Evolutionary conservation across 768 basidiomycete genomes (phyloP).

Genomic region (Trametes gibbosa): DNA sequence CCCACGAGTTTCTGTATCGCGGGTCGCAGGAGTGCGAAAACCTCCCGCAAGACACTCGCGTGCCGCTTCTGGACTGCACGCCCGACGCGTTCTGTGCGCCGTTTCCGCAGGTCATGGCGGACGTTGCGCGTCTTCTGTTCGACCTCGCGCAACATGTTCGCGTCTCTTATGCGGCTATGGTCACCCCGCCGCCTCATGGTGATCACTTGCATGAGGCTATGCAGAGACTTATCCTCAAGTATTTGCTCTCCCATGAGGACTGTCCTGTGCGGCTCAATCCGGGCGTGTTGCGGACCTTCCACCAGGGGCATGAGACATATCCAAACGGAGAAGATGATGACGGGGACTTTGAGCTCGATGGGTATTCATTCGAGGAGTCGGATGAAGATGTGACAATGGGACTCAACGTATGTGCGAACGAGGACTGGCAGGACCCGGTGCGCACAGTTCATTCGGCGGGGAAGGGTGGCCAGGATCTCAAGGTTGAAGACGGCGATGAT

Average conservation of each 20-base stretch:
- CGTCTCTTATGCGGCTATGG: slow-evolving; percentile 8
- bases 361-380: no score
- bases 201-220: slow-evolving; percentile 19
- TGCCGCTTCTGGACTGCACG: neutral
- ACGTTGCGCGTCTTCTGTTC: neutral
- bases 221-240: slow-evolving; percentile 13
- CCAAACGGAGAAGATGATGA: no score
- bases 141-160: slow-evolving; percentile 7
- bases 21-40: neutral
- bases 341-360: no score
- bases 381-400: no score
- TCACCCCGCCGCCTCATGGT: neutral
- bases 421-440: no score
- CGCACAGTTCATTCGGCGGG: no score
- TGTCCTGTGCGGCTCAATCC: slow-evolving; percentile 4
- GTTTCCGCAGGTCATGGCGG: neutral
- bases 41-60: neutral
- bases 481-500: no score
- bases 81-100: neutral
- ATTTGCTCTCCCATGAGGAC: slow-evolving; percentile 6
- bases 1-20: neutral
- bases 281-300: neutral
- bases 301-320: no score
- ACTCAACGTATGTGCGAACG: no score
- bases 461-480: no score